Evolutionary conservation across 306 rosid species (phyloP), one percentile per base, ranked within the genome.

Genomic region (Gillenia trifoliata): DNA sequence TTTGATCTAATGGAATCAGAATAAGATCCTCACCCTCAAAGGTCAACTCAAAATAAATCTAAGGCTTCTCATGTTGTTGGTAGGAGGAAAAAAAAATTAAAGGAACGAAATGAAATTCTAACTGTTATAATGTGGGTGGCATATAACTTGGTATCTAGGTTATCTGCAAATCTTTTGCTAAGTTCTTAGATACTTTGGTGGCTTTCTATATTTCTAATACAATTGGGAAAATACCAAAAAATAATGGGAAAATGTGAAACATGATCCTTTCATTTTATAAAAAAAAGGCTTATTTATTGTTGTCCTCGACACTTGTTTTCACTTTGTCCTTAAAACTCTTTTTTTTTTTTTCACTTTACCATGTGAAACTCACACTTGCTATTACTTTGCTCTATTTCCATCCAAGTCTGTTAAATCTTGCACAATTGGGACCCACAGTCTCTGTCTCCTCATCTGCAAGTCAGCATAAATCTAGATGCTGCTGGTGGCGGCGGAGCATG

Each of bases 1-100:
- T 54, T 54, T 30, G 66, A 81, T 83, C 71, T 13, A 63, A 79
- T 80, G 68, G 78, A 78, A 76, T 80, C 81, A 55, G 17, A 49
- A 63, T 8, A 74, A 71, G 80, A 77, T 78, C 75, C 60, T 11
- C 43, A 29, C 11, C 49, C 25, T 74, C 36, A 3, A 50, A 29
- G 25, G 71, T 40, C 77, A 64, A 52, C 61, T 29, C 28, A 43
- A 30, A 28, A 64, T 54, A 47, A 55, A 72, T 72, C 72, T 3
- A 38, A 40, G 77, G 57, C 60, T 63, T 47, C 20, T 13, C 75
- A 15, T 56, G 1, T 17, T 57, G 56, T 40, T 57, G 67, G 65
- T 71, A 71, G 56, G n/a, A n/a, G n/a, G n/a, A n/a, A n/a, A n/a
- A n/a, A n/a, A n/a, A n/a, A n/a, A n/a, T n/a, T n/a, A n/a, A 47